A percentile compares a stretch with the other conserved stretches of the same genome.
Evolutionary conservation across 768 basidiomycete species (phyloP).

Genomic region (Tubosaeta sp.): DNA sequence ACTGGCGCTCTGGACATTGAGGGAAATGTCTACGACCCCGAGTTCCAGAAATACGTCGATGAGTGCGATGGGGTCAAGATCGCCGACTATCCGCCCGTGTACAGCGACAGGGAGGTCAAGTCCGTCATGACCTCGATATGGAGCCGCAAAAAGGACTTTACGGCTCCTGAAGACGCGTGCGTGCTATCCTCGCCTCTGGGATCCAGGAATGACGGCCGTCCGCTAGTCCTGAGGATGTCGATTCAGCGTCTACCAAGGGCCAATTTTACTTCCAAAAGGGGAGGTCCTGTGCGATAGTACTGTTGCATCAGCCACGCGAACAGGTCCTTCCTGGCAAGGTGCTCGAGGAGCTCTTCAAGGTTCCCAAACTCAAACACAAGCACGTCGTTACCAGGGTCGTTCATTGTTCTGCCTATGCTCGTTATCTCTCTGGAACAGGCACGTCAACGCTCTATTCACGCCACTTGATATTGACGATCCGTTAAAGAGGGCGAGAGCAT

Average conservation of each 20-base stretch:
- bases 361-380: slow-evolving; percentile 21
- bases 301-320: slow-evolving; percentile 19
- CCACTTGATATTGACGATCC: neutral
- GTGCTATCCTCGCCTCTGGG: neutral
- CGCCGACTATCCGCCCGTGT: slow-evolving; percentile 18
- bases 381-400: slow-evolving; percentile 21
- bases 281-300: slow-evolving; percentile 21
- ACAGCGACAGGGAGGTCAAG: slow-evolving; percentile 1
- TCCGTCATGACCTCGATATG: neutral
- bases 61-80: slow-evolving; percentile 18
- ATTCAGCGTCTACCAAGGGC: slow-evolving; percentile 24
- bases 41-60: slow-evolving; percentile 9
- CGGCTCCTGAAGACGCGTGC: slow-evolving; percentile 7
- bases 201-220: neutral
- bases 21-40: slow-evolving; percentile 22
- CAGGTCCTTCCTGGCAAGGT: slow-evolving; percentile 6
- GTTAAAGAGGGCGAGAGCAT: slow-evolving; percentile 6
- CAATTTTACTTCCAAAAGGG: slow-evolving; percentile 20
- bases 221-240: slow-evolving; percentile 13
- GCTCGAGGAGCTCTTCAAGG: slow-evolving; percentile 18
- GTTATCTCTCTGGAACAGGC: slow-evolving; percentile 16
- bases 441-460: neutral
- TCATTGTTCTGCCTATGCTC: slow-evolving; percentile 22
- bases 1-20: slow-evolving; percentile 27
- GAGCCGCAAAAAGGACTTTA: slow-evolving; percentile 12